Evolutionary conservation across 768 basidiomycete species (phyloP).

Genomic region (Thelephora aurantiotincta): DNA sequence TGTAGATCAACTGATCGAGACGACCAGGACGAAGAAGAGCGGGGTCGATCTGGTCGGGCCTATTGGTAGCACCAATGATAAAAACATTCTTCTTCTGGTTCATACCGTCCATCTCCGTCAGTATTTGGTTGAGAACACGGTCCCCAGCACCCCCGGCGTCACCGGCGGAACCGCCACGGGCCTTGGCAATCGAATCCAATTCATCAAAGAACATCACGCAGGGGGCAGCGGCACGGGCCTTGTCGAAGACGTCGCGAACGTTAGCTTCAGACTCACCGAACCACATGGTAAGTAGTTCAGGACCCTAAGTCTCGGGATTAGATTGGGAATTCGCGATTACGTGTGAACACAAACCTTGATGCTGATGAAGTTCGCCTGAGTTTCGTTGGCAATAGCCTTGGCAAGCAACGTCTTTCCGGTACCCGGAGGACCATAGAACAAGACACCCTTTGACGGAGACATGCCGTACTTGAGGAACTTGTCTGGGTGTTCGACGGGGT

Average conservation of each 20-base stretch:
- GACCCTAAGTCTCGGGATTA: constrained; percentile 38
- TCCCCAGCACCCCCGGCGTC: constrained; percentile 96
- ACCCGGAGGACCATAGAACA: constrained; percentile 99
- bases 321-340: constrained; percentile 7
- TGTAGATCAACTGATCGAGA: constrained; percentile 98
- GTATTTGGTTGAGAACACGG: constrained; percentile 92
- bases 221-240: constrained; percentile 96
- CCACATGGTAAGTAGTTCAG: constrained; percentile 99
- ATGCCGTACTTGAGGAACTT: constrained; percentile 99
- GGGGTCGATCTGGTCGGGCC: constrained; percentile 90
- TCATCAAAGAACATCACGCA: constrained; percentile 99
- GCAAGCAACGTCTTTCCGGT: constrained; percentile 99
- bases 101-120: constrained; percentile 99
- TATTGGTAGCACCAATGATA: constrained; percentile 94
- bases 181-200: constrained; percentile 96
- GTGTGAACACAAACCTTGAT: constrained; percentile 57
- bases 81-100: constrained; percentile 99
- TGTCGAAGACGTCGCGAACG: constrained; percentile 98
- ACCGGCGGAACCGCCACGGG: constrained; percentile 74
- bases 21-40: constrained; percentile 93
- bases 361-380: constrained; percentile 98
- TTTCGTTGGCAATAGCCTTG: constrained; percentile 99
- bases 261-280: constrained; percentile 99
- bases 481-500: constrained; percentile 99
- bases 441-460: constrained; percentile 98